Percentiles rank a stretch among this genome's conserved stretches.
Evolutionary conservation across 169 alveolate species (phyloP).

Genomic region (Plasmodium sp.): DNA sequence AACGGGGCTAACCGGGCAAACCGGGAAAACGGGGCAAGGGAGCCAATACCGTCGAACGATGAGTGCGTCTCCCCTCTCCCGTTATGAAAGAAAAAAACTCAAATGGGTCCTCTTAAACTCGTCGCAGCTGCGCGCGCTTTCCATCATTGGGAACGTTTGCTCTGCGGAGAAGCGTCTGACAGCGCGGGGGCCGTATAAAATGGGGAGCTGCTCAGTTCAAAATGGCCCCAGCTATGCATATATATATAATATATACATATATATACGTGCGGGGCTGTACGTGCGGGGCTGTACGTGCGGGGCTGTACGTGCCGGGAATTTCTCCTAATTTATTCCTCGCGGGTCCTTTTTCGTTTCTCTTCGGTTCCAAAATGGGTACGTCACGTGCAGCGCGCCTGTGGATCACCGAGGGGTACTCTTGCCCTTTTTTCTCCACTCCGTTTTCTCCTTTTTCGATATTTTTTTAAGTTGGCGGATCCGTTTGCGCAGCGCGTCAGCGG

Average conservation of each 20-base stretch:
- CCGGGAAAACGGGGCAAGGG: not conserved
- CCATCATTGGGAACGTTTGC: constrained; percentile 27
- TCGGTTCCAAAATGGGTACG: not conserved
- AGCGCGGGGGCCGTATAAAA: not conserved
- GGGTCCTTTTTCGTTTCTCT: not conserved
- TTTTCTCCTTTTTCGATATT: not conserved
- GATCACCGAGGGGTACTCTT: not conserved
- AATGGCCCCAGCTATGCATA: not conserved
- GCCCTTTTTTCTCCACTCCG: not conserved
- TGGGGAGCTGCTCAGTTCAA: not conserved
- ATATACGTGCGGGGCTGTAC: too few relatives aligned
- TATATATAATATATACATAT: not conserved
- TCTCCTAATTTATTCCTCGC: not conserved
- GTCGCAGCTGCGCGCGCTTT: not conserved
- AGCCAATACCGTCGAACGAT: not conserved
- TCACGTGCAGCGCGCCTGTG: not conserved
- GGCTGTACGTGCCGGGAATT: not conserved
- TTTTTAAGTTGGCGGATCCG: not conserved
- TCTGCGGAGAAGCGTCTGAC: not conserved
- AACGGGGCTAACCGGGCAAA: not conserved
- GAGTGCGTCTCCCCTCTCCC: not conserved
- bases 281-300: too few relatives aligned
- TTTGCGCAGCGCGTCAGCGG: not conserved
- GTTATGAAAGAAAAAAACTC: constrained; percentile 1
- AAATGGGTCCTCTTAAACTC: not conserved